Evolutionary conservation across 768 basidiomycete species (phyloP).

Genomic region (Boletus reticulatus): DNA sequence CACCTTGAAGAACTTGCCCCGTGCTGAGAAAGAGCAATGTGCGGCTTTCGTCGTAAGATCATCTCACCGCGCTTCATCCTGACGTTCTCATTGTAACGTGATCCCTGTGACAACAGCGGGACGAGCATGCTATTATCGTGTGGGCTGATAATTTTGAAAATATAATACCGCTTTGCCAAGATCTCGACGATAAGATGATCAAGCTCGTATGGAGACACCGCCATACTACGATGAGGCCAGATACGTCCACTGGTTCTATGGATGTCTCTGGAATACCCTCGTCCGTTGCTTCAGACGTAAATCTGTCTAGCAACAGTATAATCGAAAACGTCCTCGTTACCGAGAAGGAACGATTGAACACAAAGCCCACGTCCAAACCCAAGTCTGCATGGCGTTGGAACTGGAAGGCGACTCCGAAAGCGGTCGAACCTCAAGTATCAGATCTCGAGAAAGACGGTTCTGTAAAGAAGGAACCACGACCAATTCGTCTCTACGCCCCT

Average conservation of each 20-base stretch:
- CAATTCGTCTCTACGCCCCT: constrained; percentile 67
- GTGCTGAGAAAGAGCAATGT: constrained; percentile 88
- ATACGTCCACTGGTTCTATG: constrained; percentile 17
- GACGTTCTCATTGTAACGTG: not conserved
- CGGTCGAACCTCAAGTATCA: constrained; percentile 5
- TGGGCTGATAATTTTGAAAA: constrained; percentile 84
- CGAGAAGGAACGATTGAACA: constrained; percentile 9
- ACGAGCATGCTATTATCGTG: constrained; percentile 75
- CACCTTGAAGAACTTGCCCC: constrained; percentile 60
- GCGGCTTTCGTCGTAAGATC: constrained; percentile 78
- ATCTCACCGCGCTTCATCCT: not conserved
- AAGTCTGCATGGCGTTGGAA: constrained; percentile 35
- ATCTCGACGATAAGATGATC: constrained; percentile 78
- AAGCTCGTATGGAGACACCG: constrained; percentile 71
- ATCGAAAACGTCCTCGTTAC: constrained; percentile 22
- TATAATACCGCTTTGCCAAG: constrained; percentile 67
- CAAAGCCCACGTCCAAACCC: not conserved
- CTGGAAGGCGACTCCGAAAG: constrained; percentile 41
- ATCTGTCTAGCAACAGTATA: constrained; percentile 45
- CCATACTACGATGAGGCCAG: constrained; percentile 14
- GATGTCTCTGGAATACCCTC: constrained; percentile 44
- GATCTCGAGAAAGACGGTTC: constrained; percentile 52
- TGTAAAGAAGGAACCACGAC: constrained; percentile 33
- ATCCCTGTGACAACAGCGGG: constrained; percentile 47
- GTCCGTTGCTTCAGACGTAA: constrained; percentile 49